phyloP scores from a whole-genome alignment of 2,329 filamentous ascomycete species.

The Pseudonectria buxi region DNA sequence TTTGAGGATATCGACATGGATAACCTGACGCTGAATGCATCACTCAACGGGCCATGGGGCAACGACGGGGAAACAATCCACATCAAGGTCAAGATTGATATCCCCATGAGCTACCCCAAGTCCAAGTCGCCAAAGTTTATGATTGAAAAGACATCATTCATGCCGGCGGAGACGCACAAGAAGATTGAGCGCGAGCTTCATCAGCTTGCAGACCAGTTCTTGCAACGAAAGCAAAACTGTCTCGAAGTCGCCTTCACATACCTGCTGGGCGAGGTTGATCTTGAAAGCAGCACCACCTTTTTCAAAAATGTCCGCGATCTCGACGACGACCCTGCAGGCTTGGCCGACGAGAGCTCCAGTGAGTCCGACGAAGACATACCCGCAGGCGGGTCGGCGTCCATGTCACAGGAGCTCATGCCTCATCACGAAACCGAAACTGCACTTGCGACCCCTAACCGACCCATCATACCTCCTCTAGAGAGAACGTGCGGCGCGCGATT shows the following conservation, averaged over 20 bases:
- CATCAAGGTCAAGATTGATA: constrained; percentile 54
- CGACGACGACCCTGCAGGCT: constrained; percentile 48
- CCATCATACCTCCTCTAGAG: constrained; percentile 49
- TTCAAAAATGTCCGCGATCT: constrained; percentile 60
- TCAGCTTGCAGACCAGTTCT: constrained; percentile 48
- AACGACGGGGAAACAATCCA: constrained; percentile 49
- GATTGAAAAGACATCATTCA: constrained; percentile 56
- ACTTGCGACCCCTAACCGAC: constrained; percentile 44
- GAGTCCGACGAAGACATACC: constrained; percentile 62
- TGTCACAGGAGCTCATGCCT: constrained; percentile 55
- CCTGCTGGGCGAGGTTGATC: constrained; percentile 55
- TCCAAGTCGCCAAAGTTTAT: constrained; percentile 50
- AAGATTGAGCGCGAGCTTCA: constrained; percentile 48
- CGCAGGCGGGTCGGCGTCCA: constrained; percentile 46
- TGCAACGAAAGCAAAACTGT: constrained; percentile 54
- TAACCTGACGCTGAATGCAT: constrained; percentile 50
- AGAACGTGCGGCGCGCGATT: constrained; percentile 55
- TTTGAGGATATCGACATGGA: constrained; percentile 62
- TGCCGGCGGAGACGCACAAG: constrained; percentile 49
- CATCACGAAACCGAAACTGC: constrained; percentile 48
- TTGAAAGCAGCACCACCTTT: constrained; percentile 53
- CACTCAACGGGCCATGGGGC: constrained; percentile 60
- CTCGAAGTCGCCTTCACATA: constrained; percentile 57
- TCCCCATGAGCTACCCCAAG: constrained; percentile 54
- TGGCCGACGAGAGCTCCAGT: constrained; percentile 74